phyloP scores from a whole-genome alignment of 1,284 basidiomycete genomes.

The Sporisorium iseilematis-ciliati region DNA sequence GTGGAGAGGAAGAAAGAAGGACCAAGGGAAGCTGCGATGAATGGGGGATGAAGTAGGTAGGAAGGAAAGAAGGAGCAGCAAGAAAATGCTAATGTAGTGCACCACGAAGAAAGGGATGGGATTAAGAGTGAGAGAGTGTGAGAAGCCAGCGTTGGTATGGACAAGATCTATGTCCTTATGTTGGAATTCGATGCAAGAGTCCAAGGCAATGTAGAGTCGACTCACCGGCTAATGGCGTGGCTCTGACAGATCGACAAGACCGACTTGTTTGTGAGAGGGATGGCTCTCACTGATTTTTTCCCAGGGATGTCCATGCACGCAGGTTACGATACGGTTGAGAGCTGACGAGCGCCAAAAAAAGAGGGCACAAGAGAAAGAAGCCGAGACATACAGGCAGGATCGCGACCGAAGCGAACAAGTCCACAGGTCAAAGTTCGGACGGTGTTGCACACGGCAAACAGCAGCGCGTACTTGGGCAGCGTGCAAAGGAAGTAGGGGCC shows the following conservation, averaged over 20 bases:
- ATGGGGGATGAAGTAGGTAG: constrained; percentile 3
- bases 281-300: neutral
- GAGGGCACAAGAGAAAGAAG: constrained; percentile 19
- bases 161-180: constrained; percentile 1
- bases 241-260: neutral
- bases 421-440: constrained; percentile 1
- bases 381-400: constrained; percentile 27
- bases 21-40: neutral
- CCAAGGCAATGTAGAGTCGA: neutral
- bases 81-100: neutral
- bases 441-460: neutral
- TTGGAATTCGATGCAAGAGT: neutral
- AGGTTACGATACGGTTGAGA: constrained; percentile 1
- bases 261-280: neutral
- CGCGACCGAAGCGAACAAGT: constrained; percentile 6
- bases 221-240: neutral
- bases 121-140: constrained; percentile 7
- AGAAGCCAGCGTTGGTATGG: neutral
- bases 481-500: neutral
- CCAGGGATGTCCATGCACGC: neutral
- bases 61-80: neutral
- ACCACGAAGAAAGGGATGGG: neutral
- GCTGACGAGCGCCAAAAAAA: constrained; percentile 6
- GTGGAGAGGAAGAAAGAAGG: neutral
- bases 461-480: neutral